Base-by-base conservation (phyloP, 2,329 filamentous ascomycete genomes). In the Colletotrichum simmondsii region DNA sequence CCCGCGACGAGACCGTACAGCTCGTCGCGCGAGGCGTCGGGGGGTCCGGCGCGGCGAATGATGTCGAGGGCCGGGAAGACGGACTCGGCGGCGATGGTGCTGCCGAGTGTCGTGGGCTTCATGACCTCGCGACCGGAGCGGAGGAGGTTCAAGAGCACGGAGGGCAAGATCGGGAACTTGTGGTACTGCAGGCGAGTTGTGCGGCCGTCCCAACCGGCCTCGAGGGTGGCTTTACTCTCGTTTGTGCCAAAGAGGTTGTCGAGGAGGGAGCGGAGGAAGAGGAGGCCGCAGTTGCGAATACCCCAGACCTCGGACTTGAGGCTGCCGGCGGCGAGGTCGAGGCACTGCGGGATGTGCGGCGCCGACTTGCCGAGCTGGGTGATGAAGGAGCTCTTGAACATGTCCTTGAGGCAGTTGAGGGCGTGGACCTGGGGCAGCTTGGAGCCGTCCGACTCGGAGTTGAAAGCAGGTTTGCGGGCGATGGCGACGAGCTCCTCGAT, bases 391-490 rank as follows among this genome's bases (percentile, higher is more conserved):
- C 92, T 95, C 70, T 94, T 96, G 82, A 98, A 97, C 2, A 98
- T 92, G 75, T 97, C 95, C 79, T 97, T 97, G 70, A 99, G 85
- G 73, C 94, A 98, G 80, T 99, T 99, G 79, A 98, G 89, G 0
- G 97, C 95, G 81, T 99, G 97, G 0, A 99, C 97, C 81, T 99
- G 96, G 0, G 95, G 93, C 5, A 98, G 84, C 53, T 93, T 92
- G 2, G 88, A 89, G 35, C 88, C 90, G 71, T 92, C 90, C 0
- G 88, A 90, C 71, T 90, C 87, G 0, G 87, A 85, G 54, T 88
- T 85, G 11, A 80, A 83, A 4, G 89, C 89, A 62, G 89, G 86
- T 26, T 84, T 81, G 28, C 85, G 82, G 6, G 92, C 90, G 65
- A 94, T 91, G 4, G 82, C 80, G 72, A 90, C 88, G 5, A 95